phyloP scores from a whole-genome alignment of 2,329 filamentous ascomycete genomes.

The Colletotrichum sp. region DNA sequence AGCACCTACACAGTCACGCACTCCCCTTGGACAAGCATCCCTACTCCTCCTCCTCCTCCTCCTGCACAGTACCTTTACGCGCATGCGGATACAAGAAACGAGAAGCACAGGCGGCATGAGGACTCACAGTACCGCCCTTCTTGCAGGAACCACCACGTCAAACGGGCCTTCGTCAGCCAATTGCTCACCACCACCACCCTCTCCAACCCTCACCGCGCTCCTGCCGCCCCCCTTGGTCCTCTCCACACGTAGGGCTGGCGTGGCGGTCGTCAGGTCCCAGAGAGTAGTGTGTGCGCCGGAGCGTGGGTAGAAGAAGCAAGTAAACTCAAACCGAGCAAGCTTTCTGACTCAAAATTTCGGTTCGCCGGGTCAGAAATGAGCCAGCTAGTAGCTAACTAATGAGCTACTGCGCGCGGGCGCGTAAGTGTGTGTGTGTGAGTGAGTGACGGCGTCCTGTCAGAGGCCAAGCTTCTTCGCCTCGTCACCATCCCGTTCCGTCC shows the following conservation, averaged over 20 bases:
- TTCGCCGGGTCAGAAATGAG: neutral
- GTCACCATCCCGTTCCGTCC: neutral
- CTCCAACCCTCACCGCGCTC: neutral
- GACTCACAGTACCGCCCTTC: neutral
- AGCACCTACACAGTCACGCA: neutral
- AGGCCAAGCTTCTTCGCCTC: neutral
- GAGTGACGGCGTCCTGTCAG: neutral
- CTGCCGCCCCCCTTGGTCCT: neutral
- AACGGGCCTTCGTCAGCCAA: constrained; percentile 7
- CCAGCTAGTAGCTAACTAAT: neutral
- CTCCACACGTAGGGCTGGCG: constrained; percentile 20
- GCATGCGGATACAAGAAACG: neutral
- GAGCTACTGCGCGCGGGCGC: neutral
- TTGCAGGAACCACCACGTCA: constrained; percentile 12
- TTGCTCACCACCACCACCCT: neutral
- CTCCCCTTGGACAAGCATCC: neutral
- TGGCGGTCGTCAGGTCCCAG: neutral
- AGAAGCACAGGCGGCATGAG: constrained; percentile 1
- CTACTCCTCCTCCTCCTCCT: neutral
- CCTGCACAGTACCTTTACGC: constrained; percentile 17
- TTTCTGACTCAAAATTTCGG: constrained; percentile 12
- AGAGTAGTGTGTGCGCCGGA: neutral
- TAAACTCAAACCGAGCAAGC: constrained; percentile 17
- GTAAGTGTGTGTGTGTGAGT: neutral
- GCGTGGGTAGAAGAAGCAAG: constrained; percentile 1